Percentiles rank a stretch among this genome's conserved stretches.
Conservation (phyloP, 2,329 filamentous ascomycete species). For the Neonectria magnoliae region DNA sequence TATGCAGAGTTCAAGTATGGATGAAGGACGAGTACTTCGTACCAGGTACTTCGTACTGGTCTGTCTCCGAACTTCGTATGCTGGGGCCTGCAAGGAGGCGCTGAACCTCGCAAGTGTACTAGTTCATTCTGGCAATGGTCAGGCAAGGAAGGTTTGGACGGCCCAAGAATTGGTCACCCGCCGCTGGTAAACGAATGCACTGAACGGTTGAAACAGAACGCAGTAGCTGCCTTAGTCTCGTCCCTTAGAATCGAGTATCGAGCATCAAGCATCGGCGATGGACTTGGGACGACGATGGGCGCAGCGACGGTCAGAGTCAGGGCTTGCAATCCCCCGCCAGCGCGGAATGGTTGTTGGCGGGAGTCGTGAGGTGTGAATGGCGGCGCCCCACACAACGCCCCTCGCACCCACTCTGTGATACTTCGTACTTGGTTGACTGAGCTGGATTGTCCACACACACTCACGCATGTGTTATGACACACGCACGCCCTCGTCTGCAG, state of each 20-base stretch:
- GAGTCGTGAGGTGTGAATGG: constrained; percentile 16
- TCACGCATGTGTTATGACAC: constrained; percentile 14
- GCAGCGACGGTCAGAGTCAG: constrained; percentile 11
- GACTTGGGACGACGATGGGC: constrained; percentile 20
- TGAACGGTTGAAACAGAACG: background rate
- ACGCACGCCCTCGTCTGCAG: constrained; percentile 9
- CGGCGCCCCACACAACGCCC: constrained; percentile 6
- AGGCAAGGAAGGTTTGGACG: constrained; percentile 12
- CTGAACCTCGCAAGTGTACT: constrained; percentile 19
- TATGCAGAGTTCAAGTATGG: background rate
- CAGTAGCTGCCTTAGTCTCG: background rate
- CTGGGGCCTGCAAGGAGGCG: too few species aligned
- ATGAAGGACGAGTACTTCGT: background rate
- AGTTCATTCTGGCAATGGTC: constrained; percentile 28
- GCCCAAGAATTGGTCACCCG: constrained; percentile 28
- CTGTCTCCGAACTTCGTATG: background rate
- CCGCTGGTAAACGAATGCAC: constrained; percentile 5
- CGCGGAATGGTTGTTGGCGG: constrained; percentile 19
- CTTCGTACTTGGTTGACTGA: background rate
- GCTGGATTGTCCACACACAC: constrained; percentile 6
- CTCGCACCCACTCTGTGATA: background rate
- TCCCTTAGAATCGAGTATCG: constrained; percentile 7
- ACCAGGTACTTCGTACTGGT: background rate
- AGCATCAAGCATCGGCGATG: constrained; percentile 1
- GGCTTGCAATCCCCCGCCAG: constrained; percentile 12